Evolutionary conservation across 768 basidiomycete genomes (phyloP).

Genomic region (Coprinellus micaceus): DNA sequence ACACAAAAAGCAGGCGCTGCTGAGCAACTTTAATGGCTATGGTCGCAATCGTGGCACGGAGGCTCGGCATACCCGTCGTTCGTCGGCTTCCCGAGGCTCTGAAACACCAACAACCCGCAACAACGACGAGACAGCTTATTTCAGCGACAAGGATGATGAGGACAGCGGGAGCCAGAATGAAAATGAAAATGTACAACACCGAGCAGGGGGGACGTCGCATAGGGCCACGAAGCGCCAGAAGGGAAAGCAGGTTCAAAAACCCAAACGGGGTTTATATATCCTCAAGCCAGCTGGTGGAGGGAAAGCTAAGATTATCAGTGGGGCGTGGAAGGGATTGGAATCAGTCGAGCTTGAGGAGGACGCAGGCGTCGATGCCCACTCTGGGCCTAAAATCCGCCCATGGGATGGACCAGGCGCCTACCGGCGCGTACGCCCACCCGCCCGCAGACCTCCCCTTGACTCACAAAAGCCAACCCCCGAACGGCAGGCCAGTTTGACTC

Average conservation of each 20-base stretch:
- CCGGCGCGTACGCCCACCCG: not conserved
- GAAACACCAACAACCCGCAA: not conserved
- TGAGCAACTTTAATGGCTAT: slow-evolving; percentile 16
- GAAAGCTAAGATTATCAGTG: slow-evolving; percentile 32
- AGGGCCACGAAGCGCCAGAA: slow-evolving; percentile 27
- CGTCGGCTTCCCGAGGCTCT: not conserved
- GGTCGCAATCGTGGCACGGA: not conserved
- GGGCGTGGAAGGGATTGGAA: slow-evolving; percentile 27
- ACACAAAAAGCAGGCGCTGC: slow-evolving; percentile 33
- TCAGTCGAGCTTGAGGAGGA: slow-evolving; percentile 45
- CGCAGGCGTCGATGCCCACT: slow-evolving; percentile 9
- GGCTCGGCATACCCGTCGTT: not conserved
- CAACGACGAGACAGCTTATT: not conserved
- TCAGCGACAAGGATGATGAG: not conserved
- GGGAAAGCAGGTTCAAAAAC: slow-evolving; percentile 23
- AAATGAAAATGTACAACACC: not conserved
- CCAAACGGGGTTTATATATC: slow-evolving; percentile 32
- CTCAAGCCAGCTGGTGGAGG: slow-evolving; percentile 35
- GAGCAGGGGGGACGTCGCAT: slow-evolving; percentile 15
- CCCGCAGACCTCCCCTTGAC: not conserved
- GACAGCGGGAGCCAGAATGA: not conserved
- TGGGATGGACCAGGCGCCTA: slow-evolving; percentile 6
- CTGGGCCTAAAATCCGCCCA: slow-evolving; percentile 9
- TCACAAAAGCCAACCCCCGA: too few species aligned
- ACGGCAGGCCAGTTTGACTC: not conserved